phyloP scores from a whole-genome alignment of 257 asterid genomes.

The Plantago elongata region DNA sequence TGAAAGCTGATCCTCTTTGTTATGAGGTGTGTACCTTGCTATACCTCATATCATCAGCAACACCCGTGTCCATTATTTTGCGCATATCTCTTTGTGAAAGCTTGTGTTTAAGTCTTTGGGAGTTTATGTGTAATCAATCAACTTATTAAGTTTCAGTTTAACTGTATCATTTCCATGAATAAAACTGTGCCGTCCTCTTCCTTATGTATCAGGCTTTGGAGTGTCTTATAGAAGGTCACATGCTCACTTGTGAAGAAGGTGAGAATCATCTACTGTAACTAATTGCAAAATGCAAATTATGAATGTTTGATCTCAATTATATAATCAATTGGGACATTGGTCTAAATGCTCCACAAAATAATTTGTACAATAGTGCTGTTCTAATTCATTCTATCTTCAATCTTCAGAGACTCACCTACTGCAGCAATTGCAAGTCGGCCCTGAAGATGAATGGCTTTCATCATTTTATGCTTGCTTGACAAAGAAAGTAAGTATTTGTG shows the following conservation, averaged over 20 bases:
- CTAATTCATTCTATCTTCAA: constrained; percentile 22
- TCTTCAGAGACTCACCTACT: constrained; percentile 70
- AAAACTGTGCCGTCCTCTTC: constrained; percentile 6
- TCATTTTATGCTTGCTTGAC: constrained; percentile 88
- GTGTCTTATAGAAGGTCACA: constrained; percentile 86
- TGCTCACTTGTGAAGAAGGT: constrained; percentile 98
- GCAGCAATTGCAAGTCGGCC: constrained; percentile 61
- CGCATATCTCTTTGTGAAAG: constrained; percentile 7
- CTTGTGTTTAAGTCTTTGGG: constrained; percentile 3
- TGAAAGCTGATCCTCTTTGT: constrained; percentile 95
- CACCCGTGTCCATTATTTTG: constrained; percentile 13
- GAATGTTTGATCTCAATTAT: constrained; percentile 12
- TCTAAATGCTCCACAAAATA: constrained; percentile 13
- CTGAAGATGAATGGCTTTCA: constrained; percentile 95
- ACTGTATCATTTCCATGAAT: constrained; percentile 12
- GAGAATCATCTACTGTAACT: constrained; percentile 13
- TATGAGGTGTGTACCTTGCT: constrained; percentile 64
- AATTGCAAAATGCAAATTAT: constrained; percentile 1
- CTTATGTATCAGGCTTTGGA: constrained; percentile 75
- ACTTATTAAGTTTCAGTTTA: constrained; percentile 8
- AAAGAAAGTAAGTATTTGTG: constrained; percentile 64
- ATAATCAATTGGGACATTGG: constrained; percentile 6
- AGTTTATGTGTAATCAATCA: constrained; percentile 15
- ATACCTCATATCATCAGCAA: constrained; percentile 13
- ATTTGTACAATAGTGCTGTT: constrained; percentile 4